Base-by-base conservation (phyloP, 2,329 filamentous ascomycete genomes). In the Thielaviopsis ethacetica region DNA sequence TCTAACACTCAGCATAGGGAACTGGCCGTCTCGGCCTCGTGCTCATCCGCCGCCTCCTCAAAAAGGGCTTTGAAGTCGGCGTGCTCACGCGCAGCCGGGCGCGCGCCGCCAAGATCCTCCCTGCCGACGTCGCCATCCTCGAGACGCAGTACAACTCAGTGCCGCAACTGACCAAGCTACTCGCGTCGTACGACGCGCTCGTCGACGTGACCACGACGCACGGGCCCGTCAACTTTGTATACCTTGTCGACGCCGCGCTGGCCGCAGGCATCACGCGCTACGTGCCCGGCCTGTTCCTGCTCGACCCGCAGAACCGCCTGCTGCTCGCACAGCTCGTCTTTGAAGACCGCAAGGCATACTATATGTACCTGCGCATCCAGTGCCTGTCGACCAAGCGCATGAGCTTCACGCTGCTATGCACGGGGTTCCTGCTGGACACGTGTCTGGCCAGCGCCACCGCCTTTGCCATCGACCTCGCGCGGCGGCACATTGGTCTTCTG, bases 131-230 rank as follows among this genome's bases (percentile, higher is more conserved):
- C 19, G 52, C n/a, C 22, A 21, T 58, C 15, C 30, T 53, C 2
- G 56, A 58, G 38, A 53, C n/a, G 24, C n/a, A 44, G 30, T 58
- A 53, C 50, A 58, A 53, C 49, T 21, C 9, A 15, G 30, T 59
- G n/a, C 19, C 41, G 3, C n/a, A 22, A 3, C 30, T 59, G 12
- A 24, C 41, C 21, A 38, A 12, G 17, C 30, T 47, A 22, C 38
- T 34, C 4, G 27, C 22, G 9, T 10, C 22, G 0, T 54, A 54
- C 26, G 5, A 59, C 12, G 19, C 41, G 9, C 27, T 59, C 21
- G 50, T 59, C n/a, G 57, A 59, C 17, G 52, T 41, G 24, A 59
- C 49, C 17, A 50, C 21, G n/a, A 21, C 24, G 6, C 26, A 21
- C 22, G 44, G n/a, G 5, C 51, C 9, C 17, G 27, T 22, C 17